phyloP scores from a whole-genome alignment of 345 rosid species.

The Corchorus olitorius region DNA sequence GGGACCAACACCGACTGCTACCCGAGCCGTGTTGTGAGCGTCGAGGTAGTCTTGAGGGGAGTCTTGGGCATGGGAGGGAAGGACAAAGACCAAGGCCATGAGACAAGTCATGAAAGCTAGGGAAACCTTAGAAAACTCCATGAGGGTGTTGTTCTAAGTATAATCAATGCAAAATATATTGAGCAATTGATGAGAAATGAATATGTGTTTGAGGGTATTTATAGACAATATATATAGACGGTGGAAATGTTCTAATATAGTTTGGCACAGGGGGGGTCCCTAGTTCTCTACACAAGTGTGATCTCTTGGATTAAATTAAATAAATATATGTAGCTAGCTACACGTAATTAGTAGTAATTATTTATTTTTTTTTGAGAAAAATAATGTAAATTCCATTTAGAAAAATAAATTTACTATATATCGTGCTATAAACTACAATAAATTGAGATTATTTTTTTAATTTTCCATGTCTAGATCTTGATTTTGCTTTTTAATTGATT shows the following conservation, averaged over 20 bases:
- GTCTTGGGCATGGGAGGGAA: slow-evolving; percentile 35
- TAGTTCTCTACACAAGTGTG: too few relatives aligned
- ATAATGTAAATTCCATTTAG: too few relatives aligned
- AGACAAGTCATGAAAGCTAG: slow-evolving; percentile 11
- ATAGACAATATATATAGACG: not conserved
- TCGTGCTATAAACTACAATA: too few relatives aligned
- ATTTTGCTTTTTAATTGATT: too few relatives aligned
- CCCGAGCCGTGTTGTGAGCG: slow-evolving; percentile 59
- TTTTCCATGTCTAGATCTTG: too few relatives aligned
- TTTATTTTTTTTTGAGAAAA: too few relatives aligned
- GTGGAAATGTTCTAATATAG: not conserved
- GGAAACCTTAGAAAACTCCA: slow-evolving; percentile 2
- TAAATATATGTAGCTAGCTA: too few relatives aligned
- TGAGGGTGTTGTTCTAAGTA: not conserved
- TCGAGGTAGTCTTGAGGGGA: slow-evolving; percentile 42
- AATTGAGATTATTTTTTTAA: too few relatives aligned
- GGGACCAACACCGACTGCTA: slow-evolving; percentile 38
- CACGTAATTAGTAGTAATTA: too few relatives aligned
- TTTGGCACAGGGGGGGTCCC: too few relatives aligned
- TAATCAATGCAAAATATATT: not conserved
- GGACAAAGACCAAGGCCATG: slow-evolving; percentile 14
- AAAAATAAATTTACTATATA: too few relatives aligned
- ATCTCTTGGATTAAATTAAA: too few relatives aligned
- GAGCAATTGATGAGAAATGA: not conserved
- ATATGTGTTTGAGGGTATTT: not conserved